Evolutionary conservation across 2,329 filamentous ascomycete species (phyloP).

Genomic region (Penicillium olsonii): DNA sequence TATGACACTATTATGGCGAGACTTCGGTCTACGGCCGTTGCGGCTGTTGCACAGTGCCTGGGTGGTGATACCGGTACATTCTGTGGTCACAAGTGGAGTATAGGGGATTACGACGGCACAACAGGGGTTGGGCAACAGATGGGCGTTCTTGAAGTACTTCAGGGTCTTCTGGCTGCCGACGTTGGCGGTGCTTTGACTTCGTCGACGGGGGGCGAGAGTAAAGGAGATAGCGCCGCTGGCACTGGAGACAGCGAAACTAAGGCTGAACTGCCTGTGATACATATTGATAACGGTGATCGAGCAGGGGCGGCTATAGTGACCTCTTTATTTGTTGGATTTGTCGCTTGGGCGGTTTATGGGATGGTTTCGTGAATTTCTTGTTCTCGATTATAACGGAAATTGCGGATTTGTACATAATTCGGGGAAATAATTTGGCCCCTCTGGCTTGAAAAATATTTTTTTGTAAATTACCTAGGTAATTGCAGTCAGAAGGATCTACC

Average conservation of each 20-base stretch:
- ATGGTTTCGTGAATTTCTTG: slow-evolving; percentile 13
- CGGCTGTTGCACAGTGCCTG: slow-evolving; percentile 46
- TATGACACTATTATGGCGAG: slow-evolving; percentile 52
- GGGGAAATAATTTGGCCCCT: background rate
- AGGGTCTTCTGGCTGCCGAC: slow-evolving; percentile 53
- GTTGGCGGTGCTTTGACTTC: slow-evolving; percentile 45
- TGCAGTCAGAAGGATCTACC: too few relatives aligned
- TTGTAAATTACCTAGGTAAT: too few relatives aligned
- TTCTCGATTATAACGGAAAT: too few relatives aligned
- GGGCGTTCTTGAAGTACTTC: slow-evolving; percentile 56
- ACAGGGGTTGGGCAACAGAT: slow-evolving; percentile 42
- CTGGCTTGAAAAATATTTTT: too few relatives aligned
- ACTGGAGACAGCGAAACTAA: slow-evolving; percentile 16
- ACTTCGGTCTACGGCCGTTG: slow-evolving; percentile 54
- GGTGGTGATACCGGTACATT: slow-evolving; percentile 36
- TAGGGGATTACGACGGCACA: slow-evolving; percentile 32
- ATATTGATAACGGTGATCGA: slow-evolving; percentile 29
- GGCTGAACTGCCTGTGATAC: slow-evolving; percentile 23
- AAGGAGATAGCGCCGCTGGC: slow-evolving; percentile 42
- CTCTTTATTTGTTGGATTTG: slow-evolving; percentile 25
- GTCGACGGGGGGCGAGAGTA: slow-evolving; percentile 31
- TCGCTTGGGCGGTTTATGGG: slow-evolving; percentile 10
- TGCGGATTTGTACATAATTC: too few relatives aligned
- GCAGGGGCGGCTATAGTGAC: slow-evolving; percentile 32
- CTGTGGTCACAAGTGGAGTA: slow-evolving; percentile 44